Conservation (phyloP, 106 monocot genomes). For the Gastrodia elata region DNA sequence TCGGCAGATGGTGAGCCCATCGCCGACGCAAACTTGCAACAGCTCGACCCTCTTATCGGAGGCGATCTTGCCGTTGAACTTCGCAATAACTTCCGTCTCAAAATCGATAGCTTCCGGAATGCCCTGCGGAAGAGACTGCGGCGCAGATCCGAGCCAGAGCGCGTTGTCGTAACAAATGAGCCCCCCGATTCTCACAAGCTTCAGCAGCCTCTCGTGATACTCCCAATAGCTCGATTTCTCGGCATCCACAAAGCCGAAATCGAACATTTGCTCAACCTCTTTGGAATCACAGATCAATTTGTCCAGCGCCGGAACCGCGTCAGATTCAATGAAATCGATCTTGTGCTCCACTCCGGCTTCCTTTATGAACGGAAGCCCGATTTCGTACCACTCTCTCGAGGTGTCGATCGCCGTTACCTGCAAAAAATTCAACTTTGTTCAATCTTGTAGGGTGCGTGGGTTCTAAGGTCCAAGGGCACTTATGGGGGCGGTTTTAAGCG, state of each 20-base stretch:
- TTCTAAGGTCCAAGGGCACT: too few species aligned
- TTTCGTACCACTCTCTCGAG: constrained; percentile 7
- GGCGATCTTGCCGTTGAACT: constrained; percentile 21
- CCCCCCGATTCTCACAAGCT: constrained; percentile 47
- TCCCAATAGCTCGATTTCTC: constrained; percentile 32
- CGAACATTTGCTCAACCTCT: constrained; percentile 20
- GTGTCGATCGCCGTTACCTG: constrained; percentile 12
- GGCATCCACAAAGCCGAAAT: constrained; percentile 49
- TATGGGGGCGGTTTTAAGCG: too few species aligned
- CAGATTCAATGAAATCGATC: constrained; percentile 26
- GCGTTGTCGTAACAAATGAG: constrained; percentile 57
- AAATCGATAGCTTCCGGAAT: neutral
- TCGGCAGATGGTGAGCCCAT: constrained; percentile 12
- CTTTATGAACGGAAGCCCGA: constrained; percentile 16
- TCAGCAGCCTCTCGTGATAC: constrained; percentile 47
- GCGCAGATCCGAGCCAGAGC: constrained; percentile 45
- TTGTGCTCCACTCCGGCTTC: constrained; percentile 19
- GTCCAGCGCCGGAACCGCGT: constrained; percentile 15
- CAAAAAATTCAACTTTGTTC: neutral
- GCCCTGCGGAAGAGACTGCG: constrained; percentile 5
- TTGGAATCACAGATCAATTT: constrained; percentile 12
- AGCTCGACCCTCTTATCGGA: constrained; percentile 13
- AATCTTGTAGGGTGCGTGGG: too few species aligned
- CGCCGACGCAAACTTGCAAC: constrained; percentile 12
- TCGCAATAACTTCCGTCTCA: neutral